Conservation (phyloP, 352 stramenopile genomes). For the Phytophthora uliginosa region DNA sequence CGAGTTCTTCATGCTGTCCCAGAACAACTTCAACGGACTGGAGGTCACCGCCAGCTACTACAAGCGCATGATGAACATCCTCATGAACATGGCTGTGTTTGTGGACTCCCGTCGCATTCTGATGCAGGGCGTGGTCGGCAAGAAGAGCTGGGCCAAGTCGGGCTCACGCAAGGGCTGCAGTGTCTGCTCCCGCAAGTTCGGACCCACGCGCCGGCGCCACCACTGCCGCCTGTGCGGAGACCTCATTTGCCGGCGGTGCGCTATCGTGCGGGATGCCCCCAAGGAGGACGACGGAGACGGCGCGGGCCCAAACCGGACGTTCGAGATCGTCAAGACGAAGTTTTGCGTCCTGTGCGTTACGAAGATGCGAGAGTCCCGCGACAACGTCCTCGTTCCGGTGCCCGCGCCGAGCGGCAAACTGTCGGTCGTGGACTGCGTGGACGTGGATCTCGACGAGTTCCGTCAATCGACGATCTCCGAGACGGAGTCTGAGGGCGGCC, state of each 20-base stretch:
- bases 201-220: conserved; percentile 70
- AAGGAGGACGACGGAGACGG: conserved; percentile 34
- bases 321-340: conserved; percentile 74
- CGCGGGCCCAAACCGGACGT: conserved; percentile 43
- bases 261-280: conserved; percentile 60
- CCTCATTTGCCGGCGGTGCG: conserved; percentile 80
- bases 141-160: conserved; percentile 62
- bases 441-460: conserved; percentile 24
- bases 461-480: conserved; percentile 50
- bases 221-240: conserved; percentile 86
- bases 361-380: conserved; percentile 55
- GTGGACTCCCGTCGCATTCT: conserved; percentile 73
- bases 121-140: conserved; percentile 55
- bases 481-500: conserved; percentile 60
- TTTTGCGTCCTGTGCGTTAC: conserved; percentile 76
- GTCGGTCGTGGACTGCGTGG: conserved; percentile 33
- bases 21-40: conserved; percentile 67
- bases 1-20: conserved; percentile 69
- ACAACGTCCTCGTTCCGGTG: conserved; percentile 30
- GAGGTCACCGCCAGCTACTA: conserved; percentile 48
- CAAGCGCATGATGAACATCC: conserved; percentile 68
- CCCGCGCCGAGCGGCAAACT: conserved; percentile 33
- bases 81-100: conserved; percentile 69
- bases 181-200: conserved; percentile 73
- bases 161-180: conserved; percentile 59